Base-by-base conservation (phyloP, 1,284 basidiomycete genomes). In the Ustilago vetiveriae region DNA sequence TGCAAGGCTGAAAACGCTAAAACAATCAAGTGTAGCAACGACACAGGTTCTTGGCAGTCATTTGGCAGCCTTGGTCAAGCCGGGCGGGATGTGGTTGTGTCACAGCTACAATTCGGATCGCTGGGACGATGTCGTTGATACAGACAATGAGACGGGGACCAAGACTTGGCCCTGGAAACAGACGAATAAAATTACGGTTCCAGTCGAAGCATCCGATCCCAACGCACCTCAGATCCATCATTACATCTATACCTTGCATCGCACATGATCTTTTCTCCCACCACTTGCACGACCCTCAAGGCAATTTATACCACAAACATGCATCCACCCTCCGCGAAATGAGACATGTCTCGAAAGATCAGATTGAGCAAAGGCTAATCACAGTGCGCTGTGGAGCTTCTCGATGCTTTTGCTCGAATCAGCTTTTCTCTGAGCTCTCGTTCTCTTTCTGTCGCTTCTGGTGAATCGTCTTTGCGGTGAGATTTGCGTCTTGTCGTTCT, bases 61-160 rank as follows among this genome's bases (percentile, higher is more conserved):
- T 23, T 19, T 69, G 4, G 41, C 32, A 1, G 13, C 43, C 0
- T 1, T 63, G 3, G 42, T 56, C 2, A 42, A 37, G 6, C 21
- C 8, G 3, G 48, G 37, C 11, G 57, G 42, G 4, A 6, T 43
- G 0, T 63, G 66, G 66, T 32, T 63, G 9, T 69, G 65, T 27
- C 65, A 69, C 33, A 63, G 58, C 38, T 69, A 69, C 44, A 69
- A 51, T 32, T 38, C 58, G 14, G 35, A 39, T 29, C 46, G 65
- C 0, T 69, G 66, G 66, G 41, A 58, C 1, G 66, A 69, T 13
- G 14, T 64, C 6, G 17, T 37, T 53, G 7, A 1, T 8, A 11
- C 16, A 24, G 7, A 6, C 17, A 19, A 37, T 8, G 10, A 26
- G 17, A 13, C 8, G 11, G 22, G 1, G 16, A n/a, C n/a, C 11